Evolutionary conservation across 371 early-diverging fungal genomes (phyloP).

Genomic region (Saksenaea vasiformis): DNA sequence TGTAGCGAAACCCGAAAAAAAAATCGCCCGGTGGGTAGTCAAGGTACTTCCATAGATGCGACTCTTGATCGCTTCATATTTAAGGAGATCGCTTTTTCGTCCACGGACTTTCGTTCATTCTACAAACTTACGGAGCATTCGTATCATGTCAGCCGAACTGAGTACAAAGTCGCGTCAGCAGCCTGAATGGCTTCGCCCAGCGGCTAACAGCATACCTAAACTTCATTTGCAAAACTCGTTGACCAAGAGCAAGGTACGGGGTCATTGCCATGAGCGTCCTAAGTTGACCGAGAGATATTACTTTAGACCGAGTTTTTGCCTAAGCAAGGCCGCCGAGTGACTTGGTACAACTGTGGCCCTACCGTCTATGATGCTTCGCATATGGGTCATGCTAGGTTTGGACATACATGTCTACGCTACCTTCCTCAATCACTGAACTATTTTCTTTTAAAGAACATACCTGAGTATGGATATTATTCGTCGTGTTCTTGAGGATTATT

Average conservation of each 20-base stretch:
- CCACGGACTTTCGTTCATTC: background rate
- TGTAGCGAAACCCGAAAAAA: too few relatives aligned
- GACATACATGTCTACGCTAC: background rate
- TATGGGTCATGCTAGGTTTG: conserved; percentile 94
- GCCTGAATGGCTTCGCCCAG: conserved; percentile 40
- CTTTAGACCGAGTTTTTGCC: conserved; percentile 89
- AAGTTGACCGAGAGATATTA: background rate
- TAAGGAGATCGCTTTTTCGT: background rate
- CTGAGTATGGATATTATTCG: conserved; percentile 96
- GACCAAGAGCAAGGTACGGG: conserved; percentile 68
- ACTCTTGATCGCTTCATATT: conserved; percentile 1
- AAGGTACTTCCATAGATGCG: conserved; percentile 5
- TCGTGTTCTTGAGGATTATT: conserved; percentile 95
- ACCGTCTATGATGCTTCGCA: conserved; percentile 99
- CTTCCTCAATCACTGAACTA: background rate
- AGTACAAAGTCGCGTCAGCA: conserved; percentile 6
- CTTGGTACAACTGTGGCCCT: conserved; percentile 99
- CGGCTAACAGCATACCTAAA: conserved; percentile 26
- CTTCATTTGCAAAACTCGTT: conserved; percentile 78
- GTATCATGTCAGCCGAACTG: conserved; percentile 9
- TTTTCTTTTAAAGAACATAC: conserved; percentile 74
- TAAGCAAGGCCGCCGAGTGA: conserved; percentile 74
- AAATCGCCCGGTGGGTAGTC: background rate
- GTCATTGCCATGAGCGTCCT: background rate
- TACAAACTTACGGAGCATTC: background rate